A percentile compares a stretch with the other conserved stretches of the same genome.
Evolutionary conservation across 805 yeast genomes (phyloP).

Genomic region (Limtongia smithiae): DNA sequence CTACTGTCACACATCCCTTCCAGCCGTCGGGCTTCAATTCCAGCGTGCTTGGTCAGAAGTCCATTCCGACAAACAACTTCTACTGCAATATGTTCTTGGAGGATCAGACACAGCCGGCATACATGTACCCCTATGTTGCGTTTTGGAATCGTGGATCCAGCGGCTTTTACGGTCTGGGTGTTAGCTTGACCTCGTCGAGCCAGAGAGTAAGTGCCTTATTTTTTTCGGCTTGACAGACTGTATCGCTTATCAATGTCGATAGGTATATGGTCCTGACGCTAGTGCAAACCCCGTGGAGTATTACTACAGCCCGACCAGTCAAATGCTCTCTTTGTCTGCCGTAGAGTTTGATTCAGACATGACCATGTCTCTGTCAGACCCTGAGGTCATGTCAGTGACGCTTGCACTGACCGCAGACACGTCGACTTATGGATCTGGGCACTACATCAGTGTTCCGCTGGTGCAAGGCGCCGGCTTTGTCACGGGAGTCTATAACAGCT

Average conservation of each 20-base stretch:
- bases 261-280: conserved; percentile 44
- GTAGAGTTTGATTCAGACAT: conserved; percentile 44
- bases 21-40: too few species aligned
- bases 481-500: conserved; percentile 44
- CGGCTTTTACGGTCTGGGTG: conserved; percentile 44
- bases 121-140: conserved; percentile 65
- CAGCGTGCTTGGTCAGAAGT: too few species aligned
- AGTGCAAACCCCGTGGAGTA: conserved; percentile 43
- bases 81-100: conserved; percentile 61
- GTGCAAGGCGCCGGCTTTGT: conserved; percentile 61
- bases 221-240: too few species aligned
- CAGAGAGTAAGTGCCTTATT: conserved; percentile 42
- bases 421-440: conserved; percentile 12
- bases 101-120: conserved; percentile 52
- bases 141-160: conserved; percentile 46
- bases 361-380: conserved; percentile 26
- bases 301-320: conserved; percentile 55
- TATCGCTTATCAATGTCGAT: not conserved
- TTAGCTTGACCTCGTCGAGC: conserved; percentile 51
- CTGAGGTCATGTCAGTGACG: conserved; percentile 29
- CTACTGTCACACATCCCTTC: too few species aligned
- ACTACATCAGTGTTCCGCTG: conserved; percentile 39
- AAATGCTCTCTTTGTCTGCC: conserved; percentile 56
- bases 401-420: conserved; percentile 22
- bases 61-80: conserved; percentile 72